Conservation (phyloP, 176 grass and related monocot genomes). For the Aegilops bicornis region DNA sequence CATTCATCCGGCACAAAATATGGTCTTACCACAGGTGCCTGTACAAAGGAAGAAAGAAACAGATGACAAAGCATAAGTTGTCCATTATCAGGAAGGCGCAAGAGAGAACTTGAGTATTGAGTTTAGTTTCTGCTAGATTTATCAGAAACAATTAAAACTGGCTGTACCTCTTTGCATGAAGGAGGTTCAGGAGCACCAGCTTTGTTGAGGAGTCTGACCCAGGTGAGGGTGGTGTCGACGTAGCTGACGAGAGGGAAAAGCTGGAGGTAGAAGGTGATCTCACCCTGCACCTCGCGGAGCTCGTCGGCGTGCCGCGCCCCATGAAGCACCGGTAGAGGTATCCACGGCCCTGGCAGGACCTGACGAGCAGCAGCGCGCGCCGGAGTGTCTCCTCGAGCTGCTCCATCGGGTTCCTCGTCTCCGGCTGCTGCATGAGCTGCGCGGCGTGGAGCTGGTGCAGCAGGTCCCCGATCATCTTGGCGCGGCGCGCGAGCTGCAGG, state of each 20-base stretch:
- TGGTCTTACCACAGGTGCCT: conserved; percentile 54
- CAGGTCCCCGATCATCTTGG: conserved; percentile 66
- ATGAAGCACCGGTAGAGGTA: conserved; percentile 62
- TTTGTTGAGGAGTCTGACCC: conserved; percentile 33
- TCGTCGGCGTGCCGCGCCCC: conserved; percentile 59
- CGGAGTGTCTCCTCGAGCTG: conserved; percentile 63
- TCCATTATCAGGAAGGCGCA: background rate
- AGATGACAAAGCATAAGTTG: background rate
- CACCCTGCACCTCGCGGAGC: conserved; percentile 61
- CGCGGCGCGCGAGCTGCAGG: conserved; percentile 52
- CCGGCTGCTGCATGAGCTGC: conserved; percentile 58
- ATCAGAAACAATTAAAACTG: background rate
- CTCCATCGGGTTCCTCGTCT: conserved; percentile 63
- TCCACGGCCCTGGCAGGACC: conserved; percentile 54
- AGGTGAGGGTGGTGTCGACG: conserved; percentile 55
- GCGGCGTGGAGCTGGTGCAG: conserved; percentile 51
- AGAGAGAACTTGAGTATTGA: background rate
- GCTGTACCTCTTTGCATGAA: conserved; percentile 42
- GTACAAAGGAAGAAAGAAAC: conserved; percentile 25
- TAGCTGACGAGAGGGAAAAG: conserved; percentile 73
- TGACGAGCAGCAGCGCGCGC: conserved; percentile 46
- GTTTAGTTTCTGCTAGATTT: conserved; percentile 7
- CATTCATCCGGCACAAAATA: conserved; percentile 36
- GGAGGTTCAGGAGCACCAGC: background rate
- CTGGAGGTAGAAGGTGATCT: conserved; percentile 71